These are phyloP conservation scores for Prototheca wickerhamii DNA, from an alignment of 163 green algal species.

Conservation along the genomic window DNA sequence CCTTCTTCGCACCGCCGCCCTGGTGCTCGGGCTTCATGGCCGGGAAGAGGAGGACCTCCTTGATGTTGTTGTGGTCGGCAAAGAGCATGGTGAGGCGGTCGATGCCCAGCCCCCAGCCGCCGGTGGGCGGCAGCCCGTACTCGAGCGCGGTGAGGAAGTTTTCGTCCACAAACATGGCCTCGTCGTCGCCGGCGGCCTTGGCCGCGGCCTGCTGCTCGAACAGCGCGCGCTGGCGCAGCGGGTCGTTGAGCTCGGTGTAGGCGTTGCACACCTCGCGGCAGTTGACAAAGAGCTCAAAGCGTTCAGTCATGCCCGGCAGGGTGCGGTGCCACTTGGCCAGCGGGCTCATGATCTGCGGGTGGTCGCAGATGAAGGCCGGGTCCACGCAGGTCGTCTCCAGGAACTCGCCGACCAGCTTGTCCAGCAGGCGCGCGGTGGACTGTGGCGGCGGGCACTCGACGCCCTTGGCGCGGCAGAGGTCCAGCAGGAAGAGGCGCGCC, in stretches of 20 bases:
- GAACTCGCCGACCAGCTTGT: slow-evolving; percentile 96
- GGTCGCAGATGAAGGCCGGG: slow-evolving; percentile 97
- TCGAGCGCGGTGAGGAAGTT: slow-evolving; percentile 91
- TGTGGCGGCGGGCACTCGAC: slow-evolving; percentile 79
- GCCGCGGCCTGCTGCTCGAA: slow-evolving; percentile 77
- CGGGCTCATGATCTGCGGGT: slow-evolving; percentile 96
- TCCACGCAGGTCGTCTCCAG: slow-evolving; percentile 87
- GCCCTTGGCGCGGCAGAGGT: slow-evolving; percentile 54
- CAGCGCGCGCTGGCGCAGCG: slow-evolving; percentile 78
- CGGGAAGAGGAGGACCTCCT: slow-evolving; percentile 96
- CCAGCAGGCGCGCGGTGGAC: slow-evolving; percentile 82
- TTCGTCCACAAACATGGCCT: slow-evolving; percentile 96
- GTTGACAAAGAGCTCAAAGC: slow-evolving; percentile 97
- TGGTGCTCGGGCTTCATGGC: slow-evolving; percentile 91
- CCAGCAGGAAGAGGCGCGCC: slow-evolving; percentile 44
- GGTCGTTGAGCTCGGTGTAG: slow-evolving; percentile 98
- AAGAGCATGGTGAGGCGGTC: slow-evolving; percentile 92
- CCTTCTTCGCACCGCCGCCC: not conserved
- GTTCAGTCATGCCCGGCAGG: slow-evolving; percentile 85
- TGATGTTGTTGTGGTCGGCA: slow-evolving; percentile 87
- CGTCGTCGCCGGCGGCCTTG: slow-evolving; percentile 85
- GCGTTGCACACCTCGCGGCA: slow-evolving; percentile 90
- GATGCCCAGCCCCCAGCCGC: slow-evolving; percentile 88
- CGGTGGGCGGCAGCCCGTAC: slow-evolving; percentile 91
- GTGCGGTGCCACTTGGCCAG: slow-evolving; percentile 94